phyloP scores from a whole-genome alignment of 108 stramenopile species.

The Pelagomonas calceolata region DNA sequence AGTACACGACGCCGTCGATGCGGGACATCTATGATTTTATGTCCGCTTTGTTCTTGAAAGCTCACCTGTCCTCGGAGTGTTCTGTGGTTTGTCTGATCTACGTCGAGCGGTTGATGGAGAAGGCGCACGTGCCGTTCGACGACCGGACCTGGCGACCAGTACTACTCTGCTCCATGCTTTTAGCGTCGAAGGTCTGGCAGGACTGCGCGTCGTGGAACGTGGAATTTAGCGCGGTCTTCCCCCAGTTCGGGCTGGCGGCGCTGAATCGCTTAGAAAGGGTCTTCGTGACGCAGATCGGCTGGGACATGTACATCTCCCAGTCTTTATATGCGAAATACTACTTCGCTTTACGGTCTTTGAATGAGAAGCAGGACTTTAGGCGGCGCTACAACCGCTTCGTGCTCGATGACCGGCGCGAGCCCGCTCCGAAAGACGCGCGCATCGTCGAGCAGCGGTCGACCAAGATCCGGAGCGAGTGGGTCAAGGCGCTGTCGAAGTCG shows the following conservation, averaged over 20 bases:
- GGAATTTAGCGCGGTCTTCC: constrained; percentile 89
- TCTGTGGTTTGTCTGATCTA: constrained; percentile 94
- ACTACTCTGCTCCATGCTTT: constrained; percentile 82
- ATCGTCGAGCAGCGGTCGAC: background rate
- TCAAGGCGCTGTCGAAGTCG: background rate
- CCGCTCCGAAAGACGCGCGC: background rate
- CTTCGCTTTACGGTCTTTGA: constrained; percentile 85
- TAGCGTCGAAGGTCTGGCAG: constrained; percentile 98
- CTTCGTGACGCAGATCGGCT: constrained; percentile 77
- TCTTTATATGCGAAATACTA: constrained; percentile 96
- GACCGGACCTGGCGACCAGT: constrained; percentile 87
- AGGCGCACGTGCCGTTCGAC: constrained; percentile 79
- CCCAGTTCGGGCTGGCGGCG: constrained; percentile 76
- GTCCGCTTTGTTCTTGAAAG: constrained; percentile 61
- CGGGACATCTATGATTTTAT: constrained; percentile 31
- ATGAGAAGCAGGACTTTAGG: constrained; percentile 74
- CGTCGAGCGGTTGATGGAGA: constrained; percentile 88
- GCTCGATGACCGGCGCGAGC: background rate
- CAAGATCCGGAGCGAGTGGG: background rate
- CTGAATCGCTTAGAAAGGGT: constrained; percentile 77
- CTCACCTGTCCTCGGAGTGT: constrained; percentile 90
- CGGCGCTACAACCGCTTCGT: constrained; percentile 51
- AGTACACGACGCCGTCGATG: constrained; percentile 15
- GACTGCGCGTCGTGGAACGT: constrained; percentile 94
- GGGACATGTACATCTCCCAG: constrained; percentile 87